These are phyloP conservation scores for Euryodendron excelsum DNA, from an alignment of 148 eudicot species.

Conservation along the genomic window DNA sequence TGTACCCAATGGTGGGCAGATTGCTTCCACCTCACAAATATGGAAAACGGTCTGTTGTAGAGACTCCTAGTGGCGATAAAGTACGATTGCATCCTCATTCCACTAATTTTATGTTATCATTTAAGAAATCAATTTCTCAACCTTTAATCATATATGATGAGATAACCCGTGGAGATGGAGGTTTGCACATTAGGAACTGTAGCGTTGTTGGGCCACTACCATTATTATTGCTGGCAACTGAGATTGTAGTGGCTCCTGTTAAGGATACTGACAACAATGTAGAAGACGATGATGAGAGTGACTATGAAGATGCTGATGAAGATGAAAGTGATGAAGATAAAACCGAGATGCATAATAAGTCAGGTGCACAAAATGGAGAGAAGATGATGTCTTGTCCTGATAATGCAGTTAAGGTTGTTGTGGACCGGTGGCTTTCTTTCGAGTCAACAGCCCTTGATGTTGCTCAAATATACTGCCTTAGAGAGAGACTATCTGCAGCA, in stretches of 20 bases:
- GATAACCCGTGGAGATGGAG: constrained; percentile 78
- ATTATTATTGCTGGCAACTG: constrained; percentile 63
- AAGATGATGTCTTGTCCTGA: constrained; percentile 74
- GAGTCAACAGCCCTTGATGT: constrained; percentile 78
- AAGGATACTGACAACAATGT: constrained; percentile 34
- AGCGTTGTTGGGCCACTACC: constrained; percentile 68
- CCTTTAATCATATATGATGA: constrained; percentile 74
- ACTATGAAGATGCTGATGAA: constrained; percentile 30
- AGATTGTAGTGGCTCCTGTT: constrained; percentile 75
- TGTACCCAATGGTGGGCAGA: constrained; percentile 91
- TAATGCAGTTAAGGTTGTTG: constrained; percentile 59
- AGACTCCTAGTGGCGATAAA: constrained; percentile 59
- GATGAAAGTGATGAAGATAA: constrained; percentile 41
- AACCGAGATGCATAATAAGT: constrained; percentile 21
- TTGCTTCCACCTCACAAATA: constrained; percentile 33
- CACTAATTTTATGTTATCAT: constrained; percentile 30
- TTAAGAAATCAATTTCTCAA: constrained; percentile 13
- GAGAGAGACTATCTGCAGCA: constrained; percentile 87
- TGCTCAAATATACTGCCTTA: constrained; percentile 90
- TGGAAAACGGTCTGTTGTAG: constrained; percentile 41
- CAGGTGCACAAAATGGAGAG: constrained; percentile 30
- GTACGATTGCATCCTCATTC: constrained; percentile 62
- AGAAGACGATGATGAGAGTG: constrained; percentile 25
- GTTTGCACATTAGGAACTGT: constrained; percentile 56
- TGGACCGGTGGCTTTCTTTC: constrained; percentile 84